phyloP scores from a whole-genome alignment of 148 eudicot species.

The Limonium bicolor region DNA sequence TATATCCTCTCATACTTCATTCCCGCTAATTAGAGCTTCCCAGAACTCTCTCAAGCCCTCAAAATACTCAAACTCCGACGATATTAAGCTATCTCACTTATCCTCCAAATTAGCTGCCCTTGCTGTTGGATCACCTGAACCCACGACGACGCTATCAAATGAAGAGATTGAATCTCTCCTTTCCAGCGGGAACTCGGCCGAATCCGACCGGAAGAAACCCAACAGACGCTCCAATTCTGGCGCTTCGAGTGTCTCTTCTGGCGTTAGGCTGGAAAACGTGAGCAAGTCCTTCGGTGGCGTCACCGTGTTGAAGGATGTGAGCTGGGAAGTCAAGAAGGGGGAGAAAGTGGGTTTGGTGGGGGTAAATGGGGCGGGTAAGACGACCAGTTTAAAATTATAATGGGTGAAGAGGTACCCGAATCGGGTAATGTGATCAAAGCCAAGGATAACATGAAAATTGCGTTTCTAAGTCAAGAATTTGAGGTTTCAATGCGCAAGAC shows the following conservation, averaged over 20 bases:
- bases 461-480: conserved; percentile 91
- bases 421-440: conserved; percentile 88
- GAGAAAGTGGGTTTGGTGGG: conserved; percentile 95
- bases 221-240: conserved; percentile 37
- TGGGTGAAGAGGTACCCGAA: conserved; percentile 87
- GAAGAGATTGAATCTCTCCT: conserved; percentile 70
- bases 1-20: too few relatives aligned
- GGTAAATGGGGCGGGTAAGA: conserved; percentile 96
- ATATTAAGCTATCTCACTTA: neutral
- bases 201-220: conserved; percentile 15
- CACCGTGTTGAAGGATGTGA: conserved; percentile 65
- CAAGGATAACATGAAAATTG: conserved; percentile 62
- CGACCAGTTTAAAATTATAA: conserved; percentile 86
- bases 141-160: neutral
- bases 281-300: conserved; percentile 72
- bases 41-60: conserved; percentile 4
- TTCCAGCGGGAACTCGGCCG: conserved; percentile 20
- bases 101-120: conserved; percentile 4
- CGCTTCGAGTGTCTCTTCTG: conserved; percentile 83
- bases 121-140: conserved; percentile 1
- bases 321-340: conserved; percentile 93
- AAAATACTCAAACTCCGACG: too few relatives aligned
- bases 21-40: neutral
- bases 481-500: conserved; percentile 78
- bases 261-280: conserved; percentile 73